These are phyloP conservation scores for Ascochyta viciae-villosae DNA, from an alignment of 2,329 filamentous ascomycete genomes.

Conservation along the genomic window DNA sequence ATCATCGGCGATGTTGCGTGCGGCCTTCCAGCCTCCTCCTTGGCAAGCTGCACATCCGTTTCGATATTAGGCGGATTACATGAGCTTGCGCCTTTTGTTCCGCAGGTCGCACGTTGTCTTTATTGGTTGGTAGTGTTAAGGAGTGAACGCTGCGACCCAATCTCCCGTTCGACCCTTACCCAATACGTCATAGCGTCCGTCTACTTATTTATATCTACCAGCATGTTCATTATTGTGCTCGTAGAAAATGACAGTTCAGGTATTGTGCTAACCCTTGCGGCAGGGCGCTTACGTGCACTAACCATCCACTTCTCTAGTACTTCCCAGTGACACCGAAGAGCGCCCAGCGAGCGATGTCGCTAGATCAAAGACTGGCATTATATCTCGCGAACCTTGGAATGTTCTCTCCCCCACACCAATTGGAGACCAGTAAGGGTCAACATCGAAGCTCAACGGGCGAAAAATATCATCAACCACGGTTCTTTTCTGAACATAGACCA, in stretches of 20 bases:
- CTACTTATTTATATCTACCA: too few relatives aligned
- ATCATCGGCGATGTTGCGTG: background rate
- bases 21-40: conserved; percentile 33
- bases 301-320: background rate
- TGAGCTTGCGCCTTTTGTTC: conserved; percentile 36
- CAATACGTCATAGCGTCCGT: conserved; percentile 26
- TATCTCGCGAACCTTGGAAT: conserved; percentile 1
- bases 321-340: background rate
- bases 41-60: conserved; percentile 33
- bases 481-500: background rate
- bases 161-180: conserved; percentile 20
- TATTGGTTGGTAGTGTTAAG: conserved; percentile 43
- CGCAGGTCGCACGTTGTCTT: conserved; percentile 22
- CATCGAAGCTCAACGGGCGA: background rate
- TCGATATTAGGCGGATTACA: conserved; percentile 47
- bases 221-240: too few relatives aligned
- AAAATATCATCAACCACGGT: background rate
- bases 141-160: conserved; percentile 31
- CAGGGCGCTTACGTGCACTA: background rate
- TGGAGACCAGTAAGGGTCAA: background rate
- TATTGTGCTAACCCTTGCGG: too few relatives aligned
- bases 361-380: background rate
- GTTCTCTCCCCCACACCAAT: background rate
- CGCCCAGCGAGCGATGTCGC: background rate
- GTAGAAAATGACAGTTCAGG: too few relatives aligned